Conservation (phyloP, 2,329 filamentous ascomycete genomes). For the Talaromyces sp. region DNA sequence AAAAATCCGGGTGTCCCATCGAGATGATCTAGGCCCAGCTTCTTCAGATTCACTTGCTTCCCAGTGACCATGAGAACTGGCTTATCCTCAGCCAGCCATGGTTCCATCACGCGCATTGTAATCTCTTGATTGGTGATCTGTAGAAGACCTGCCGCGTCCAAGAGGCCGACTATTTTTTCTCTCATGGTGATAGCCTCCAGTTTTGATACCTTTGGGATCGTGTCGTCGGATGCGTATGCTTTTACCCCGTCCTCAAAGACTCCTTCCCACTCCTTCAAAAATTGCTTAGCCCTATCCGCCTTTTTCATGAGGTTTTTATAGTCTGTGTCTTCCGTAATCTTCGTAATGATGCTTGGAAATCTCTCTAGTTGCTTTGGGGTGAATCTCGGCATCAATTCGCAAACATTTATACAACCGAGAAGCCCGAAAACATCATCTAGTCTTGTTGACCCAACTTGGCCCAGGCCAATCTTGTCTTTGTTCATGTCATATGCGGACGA, state of each 20-base stretch:
- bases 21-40: background rate
- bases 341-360: background rate
- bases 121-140: background rate
- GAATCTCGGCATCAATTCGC: background rate
- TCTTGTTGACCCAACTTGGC: background rate
- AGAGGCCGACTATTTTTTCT: background rate
- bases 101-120: background rate
- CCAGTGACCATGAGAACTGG: background rate
- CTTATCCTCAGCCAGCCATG: background rate
- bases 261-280: background rate
- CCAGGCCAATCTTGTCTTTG: background rate
- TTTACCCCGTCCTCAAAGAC: too few species aligned
- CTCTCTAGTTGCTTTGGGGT: background rate
- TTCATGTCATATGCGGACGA: background rate
- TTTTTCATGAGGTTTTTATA: background rate
- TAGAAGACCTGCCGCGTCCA: background rate
- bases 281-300: background rate
- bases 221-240: background rate
- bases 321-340: background rate
- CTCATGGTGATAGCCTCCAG: background rate
- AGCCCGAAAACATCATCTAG: background rate
- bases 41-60: background rate
- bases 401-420: too few species aligned
- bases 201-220: background rate
- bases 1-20: background rate